Conservation (phyloP, 768 basidiomycete genomes). For the Dioszegia hungarica region DNA sequence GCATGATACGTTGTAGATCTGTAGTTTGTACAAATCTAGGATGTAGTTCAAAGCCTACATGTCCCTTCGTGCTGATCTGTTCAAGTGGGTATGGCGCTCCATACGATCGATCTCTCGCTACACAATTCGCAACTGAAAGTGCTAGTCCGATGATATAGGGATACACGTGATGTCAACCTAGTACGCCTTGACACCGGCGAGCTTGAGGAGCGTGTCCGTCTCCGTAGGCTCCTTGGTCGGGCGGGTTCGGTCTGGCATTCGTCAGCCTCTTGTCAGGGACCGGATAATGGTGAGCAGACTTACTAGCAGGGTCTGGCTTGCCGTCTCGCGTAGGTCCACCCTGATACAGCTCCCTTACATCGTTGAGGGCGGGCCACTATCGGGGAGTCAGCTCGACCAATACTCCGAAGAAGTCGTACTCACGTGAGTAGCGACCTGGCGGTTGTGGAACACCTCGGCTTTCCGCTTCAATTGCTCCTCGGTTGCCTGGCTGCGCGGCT, state of each 20-base stretch:
- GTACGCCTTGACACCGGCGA: constrained; percentile 26
- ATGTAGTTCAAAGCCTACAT: too few relatives aligned
- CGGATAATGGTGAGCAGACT: not conserved
- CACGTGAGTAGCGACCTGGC: constrained; percentile 20
- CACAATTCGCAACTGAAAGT: too few relatives aligned
- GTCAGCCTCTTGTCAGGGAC: not conserved
- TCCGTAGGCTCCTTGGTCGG: constrained; percentile 29
- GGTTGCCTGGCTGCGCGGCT: constrained; percentile 6
- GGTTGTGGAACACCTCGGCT: constrained; percentile 15
- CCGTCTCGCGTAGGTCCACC: constrained; percentile 15
- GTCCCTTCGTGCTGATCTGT: too few relatives aligned
- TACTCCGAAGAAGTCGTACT: too few relatives aligned
- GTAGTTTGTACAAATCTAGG: too few relatives aligned
- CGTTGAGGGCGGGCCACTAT: constrained; percentile 22
- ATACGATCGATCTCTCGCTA: too few relatives aligned
- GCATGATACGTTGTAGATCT: too few relatives aligned
- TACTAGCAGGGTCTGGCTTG: constrained; percentile 14
- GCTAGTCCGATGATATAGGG: too few relatives aligned
- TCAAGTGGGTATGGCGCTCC: too few relatives aligned
- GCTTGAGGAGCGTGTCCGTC: constrained; percentile 18
- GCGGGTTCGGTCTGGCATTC: constrained; percentile 12
- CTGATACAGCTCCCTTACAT: constrained; percentile 8
- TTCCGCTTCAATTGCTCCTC: constrained; percentile 10
- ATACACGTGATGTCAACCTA: not conserved
- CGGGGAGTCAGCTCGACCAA: too few relatives aligned